Conservation (phyloP, 2,329 filamentous ascomycete species). For the Onygenales sp. region DNA sequence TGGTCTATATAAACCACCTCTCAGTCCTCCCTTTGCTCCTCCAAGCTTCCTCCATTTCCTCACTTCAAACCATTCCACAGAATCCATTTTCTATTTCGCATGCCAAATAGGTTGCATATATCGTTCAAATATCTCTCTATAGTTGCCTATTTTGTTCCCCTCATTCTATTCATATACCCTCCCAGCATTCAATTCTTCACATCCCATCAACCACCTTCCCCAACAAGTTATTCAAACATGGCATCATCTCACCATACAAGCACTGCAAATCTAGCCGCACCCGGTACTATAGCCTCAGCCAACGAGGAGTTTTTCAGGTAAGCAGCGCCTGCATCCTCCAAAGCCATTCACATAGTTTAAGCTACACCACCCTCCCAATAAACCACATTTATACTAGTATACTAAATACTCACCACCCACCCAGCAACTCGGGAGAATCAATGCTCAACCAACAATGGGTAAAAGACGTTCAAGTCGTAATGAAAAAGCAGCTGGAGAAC, state of each 20-base stretch:
- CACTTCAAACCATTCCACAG: too few relatives aligned
- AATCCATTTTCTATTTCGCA: too few relatives aligned
- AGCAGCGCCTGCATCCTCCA: background rate
- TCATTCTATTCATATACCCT: background rate
- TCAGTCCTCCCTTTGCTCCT: too few relatives aligned
- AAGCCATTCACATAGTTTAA: background rate
- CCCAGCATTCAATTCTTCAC: background rate
- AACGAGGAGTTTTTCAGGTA: slow-evolving; percentile 12
- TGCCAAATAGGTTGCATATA: too few relatives aligned
- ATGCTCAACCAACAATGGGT: slow-evolving; percentile 10
- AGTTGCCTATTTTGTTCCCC: too few relatives aligned
- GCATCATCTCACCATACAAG: background rate
- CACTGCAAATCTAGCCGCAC: background rate
- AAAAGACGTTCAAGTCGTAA: slow-evolving; percentile 4
- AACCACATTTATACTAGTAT: background rate
- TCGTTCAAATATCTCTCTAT: too few relatives aligned
- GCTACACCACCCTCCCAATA: background rate
- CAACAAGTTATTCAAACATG: background rate
- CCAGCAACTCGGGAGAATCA: slow-evolving; percentile 1
- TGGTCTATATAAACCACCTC: too few relatives aligned
- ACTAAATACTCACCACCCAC: background rate
- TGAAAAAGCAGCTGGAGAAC: slow-evolving; percentile 6
- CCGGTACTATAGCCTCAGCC: slow-evolving; percentile 1
- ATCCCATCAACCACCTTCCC: background rate
- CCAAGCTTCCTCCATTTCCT: too few relatives aligned